A percentile compares a stretch with the other conserved stretches of the same genome.
phyloP scores from a whole-genome alignment of 805 yeast species.

The Yarrowia hollandica region DNA sequence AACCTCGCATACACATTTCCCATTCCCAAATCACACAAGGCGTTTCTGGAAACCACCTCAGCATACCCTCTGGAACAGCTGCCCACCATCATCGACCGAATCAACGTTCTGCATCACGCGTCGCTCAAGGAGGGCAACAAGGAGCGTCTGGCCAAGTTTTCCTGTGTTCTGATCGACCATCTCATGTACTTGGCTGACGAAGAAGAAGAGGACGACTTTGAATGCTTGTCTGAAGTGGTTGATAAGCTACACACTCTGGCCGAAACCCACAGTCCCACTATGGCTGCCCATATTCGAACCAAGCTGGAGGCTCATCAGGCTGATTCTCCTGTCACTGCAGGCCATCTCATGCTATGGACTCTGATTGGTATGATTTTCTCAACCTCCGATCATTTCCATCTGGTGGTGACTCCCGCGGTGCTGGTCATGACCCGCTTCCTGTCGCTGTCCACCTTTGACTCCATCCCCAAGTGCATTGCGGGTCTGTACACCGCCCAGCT shows the following conservation, averaged over 20 bases:
- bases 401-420: slow-evolving; percentile 81
- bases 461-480: slow-evolving; percentile 50
- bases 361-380: slow-evolving; percentile 79
- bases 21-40: slow-evolving; percentile 59
- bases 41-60: slow-evolving; percentile 53
- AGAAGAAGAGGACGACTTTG: slow-evolving; percentile 30
- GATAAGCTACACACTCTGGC: slow-evolving; percentile 54
- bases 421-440: slow-evolving; percentile 72
- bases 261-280: slow-evolving; percentile 60
- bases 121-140: slow-evolving; percentile 79
- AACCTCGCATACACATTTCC: slow-evolving; percentile 37
- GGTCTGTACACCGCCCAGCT: slow-evolving; percentile 69
- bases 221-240: slow-evolving; percentile 34
- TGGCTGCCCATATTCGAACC: slow-evolving; percentile 63
- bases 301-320: slow-evolving; percentile 50
- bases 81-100: slow-evolving; percentile 47
- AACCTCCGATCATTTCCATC: slow-evolving; percentile 93
- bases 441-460: slow-evolving; percentile 50
- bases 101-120: slow-evolving; percentile 68
- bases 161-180: slow-evolving; percentile 64
- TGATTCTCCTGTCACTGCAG: slow-evolving; percentile 38
- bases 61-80: slow-evolving; percentile 36
- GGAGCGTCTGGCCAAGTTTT: slow-evolving; percentile 63
- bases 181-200: slow-evolving; percentile 51
- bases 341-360: slow-evolving; percentile 67